A percentile compares a stretch with the other conserved stretches of the same genome.
Evolutionary conservation across 1,284 basidiomycete genomes (phyloP).

Genomic region (Melanopsichium pennsylvanicum): DNA sequence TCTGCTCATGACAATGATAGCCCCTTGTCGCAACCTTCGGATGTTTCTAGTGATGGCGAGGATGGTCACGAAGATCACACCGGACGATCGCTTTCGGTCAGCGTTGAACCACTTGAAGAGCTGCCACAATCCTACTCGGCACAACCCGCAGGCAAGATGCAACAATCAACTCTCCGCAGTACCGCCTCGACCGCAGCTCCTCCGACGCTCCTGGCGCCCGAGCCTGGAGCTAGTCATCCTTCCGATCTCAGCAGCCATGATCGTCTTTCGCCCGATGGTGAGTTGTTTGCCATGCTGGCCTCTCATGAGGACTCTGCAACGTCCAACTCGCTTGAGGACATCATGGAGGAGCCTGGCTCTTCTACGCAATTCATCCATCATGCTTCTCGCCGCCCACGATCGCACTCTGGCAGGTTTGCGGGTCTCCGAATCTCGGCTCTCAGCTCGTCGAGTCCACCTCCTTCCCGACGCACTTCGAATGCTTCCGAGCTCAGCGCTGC

Average conservation of each 20-base stretch:
- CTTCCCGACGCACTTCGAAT: conserved; percentile 22
- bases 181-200: neutral
- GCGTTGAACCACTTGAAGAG: conserved; percentile 23
- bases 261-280: conserved; percentile 5
- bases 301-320: conserved; percentile 7
- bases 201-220: neutral
- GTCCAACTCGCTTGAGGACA: conserved; percentile 32
- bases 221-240: neutral
- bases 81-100: conserved; percentile 12
- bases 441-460: conserved; percentile 8
- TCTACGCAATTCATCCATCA: neutral
- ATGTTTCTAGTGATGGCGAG: conserved; percentile 17
- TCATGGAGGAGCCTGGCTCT: conserved; percentile 33
- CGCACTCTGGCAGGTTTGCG: conserved; percentile 43
- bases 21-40: conserved; percentile 15
- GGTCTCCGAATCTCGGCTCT: conserved; percentile 37
- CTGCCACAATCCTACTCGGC: conserved; percentile 27
- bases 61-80: conserved; percentile 3
- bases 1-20: conserved; percentile 9
- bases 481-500: conserved; percentile 3
- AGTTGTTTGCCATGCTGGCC: conserved; percentile 14
- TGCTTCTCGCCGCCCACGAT: conserved; percentile 11
- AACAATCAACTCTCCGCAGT: conserved; percentile 17
- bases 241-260: neutral
- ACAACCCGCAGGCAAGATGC: conserved; percentile 28